Evolutionary conservation across 257 asterid genomes (phyloP).

Genomic region (Penstemon barbatus): DNA sequence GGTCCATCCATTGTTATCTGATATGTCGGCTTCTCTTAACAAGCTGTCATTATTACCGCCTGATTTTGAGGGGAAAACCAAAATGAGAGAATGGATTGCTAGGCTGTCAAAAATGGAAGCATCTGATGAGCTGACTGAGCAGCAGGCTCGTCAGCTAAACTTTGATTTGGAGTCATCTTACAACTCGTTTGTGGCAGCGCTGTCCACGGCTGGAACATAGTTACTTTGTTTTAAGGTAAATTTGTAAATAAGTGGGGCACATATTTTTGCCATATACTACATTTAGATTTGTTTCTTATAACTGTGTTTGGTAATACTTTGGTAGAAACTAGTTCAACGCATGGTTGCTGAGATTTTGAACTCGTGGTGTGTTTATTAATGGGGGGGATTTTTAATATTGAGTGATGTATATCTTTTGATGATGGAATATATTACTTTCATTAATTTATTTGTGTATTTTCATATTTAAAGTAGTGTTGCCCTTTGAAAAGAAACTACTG

Average conservation of each 20-base stretch:
- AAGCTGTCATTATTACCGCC: slow-evolving; percentile 73
- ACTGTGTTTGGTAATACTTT: slow-evolving; percentile 17
- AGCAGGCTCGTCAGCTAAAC: slow-evolving; percentile 97
- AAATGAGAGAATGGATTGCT: slow-evolving; percentile 89
- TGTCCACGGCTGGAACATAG: slow-evolving; percentile 75
- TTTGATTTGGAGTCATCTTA: slow-evolving; percentile 89
- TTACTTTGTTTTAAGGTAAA: slow-evolving; percentile 27
- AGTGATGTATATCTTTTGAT: slow-evolving; percentile 15
- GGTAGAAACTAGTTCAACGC: slow-evolving; percentile 21
- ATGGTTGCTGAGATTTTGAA: slow-evolving; percentile 23
- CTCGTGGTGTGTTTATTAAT: slow-evolving; percentile 20
- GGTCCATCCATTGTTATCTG: slow-evolving; percentile 85
- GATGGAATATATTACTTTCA: slow-evolving; percentile 17
- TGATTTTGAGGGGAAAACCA: slow-evolving; percentile 94
- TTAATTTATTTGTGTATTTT: background rate
- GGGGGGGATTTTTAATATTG: slow-evolving; percentile 23
- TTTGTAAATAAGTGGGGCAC: slow-evolving; percentile 41
- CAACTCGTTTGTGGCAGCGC: slow-evolving; percentile 93
- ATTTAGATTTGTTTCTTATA: slow-evolving; percentile 24
- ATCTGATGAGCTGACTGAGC: slow-evolving; percentile 91
- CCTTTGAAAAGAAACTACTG: no score
- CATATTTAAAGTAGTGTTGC: no score
- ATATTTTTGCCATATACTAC: slow-evolving; percentile 18
- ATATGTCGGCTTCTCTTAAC: slow-evolving; percentile 72
- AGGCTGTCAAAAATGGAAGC: slow-evolving; percentile 92